Conservation (phyloP, 257 asterid genomes). For the Anisodus tanguticus region DNA sequence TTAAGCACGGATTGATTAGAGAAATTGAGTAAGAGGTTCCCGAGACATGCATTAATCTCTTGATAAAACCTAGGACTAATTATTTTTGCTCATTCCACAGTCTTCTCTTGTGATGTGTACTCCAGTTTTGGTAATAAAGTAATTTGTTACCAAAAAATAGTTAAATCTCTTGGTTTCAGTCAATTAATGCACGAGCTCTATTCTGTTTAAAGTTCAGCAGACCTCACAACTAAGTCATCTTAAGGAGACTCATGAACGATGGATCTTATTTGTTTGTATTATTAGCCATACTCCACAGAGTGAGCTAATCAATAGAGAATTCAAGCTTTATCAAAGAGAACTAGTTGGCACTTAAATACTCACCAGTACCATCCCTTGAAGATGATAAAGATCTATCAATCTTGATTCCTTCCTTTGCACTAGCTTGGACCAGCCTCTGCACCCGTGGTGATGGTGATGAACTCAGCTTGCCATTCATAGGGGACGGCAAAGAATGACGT, state of each 20-base stretch:
- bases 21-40: not conserved
- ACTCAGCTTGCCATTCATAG: constrained; percentile 47
- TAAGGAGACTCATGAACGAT: not conserved
- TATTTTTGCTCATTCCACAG: too few species aligned
- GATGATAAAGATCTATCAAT: constrained; percentile 52
- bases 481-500: constrained; percentile 60
- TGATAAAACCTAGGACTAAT: not conserved
- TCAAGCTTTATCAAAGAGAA: not conserved
- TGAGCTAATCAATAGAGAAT: not conserved
- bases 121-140: too few species aligned
- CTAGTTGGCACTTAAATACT: not conserved
- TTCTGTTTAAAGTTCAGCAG: not conserved
- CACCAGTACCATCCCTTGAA: constrained; percentile 51
- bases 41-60: not conserved
- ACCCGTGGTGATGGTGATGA: constrained; percentile 64
- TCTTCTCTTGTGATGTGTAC: too few species aligned
- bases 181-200: not conserved
- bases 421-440: constrained; percentile 50
- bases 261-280: not conserved
- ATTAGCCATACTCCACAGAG: not conserved
- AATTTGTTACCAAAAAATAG: too few species aligned
- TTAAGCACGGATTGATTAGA: too few species aligned
- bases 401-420: constrained; percentile 52
- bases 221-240: not conserved
- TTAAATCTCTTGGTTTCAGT: too few species aligned